Conservation (phyloP, 805 yeast species). For the Teunomyces lycoperdinae region DNA sequence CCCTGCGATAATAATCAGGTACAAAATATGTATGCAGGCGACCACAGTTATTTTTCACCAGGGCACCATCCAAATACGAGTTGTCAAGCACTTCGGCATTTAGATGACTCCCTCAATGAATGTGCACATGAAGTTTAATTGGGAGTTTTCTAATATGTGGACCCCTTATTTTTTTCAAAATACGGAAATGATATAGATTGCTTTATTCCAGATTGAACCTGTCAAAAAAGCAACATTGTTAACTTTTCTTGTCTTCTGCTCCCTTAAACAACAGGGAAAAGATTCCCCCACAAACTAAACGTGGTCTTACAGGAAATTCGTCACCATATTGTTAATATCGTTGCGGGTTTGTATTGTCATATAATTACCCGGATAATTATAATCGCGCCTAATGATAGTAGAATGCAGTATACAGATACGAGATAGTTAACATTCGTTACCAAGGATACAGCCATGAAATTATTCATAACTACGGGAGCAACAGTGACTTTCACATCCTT, state of each 20-base stretch:
- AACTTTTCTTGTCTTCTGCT: not conserved
- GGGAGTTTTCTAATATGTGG: too few species aligned
- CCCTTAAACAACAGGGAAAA: not conserved
- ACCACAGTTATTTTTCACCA: not conserved
- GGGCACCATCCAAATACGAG: not conserved
- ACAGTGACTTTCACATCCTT: conserved; percentile 75
- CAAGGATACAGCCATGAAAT: not conserved
- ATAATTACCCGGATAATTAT: not conserved
- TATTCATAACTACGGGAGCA: conserved; percentile 85
- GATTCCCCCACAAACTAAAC: not conserved
- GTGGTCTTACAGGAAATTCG: not conserved
- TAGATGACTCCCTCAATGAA: not conserved
- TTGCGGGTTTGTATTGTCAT: not conserved
- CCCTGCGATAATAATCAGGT: not conserved
- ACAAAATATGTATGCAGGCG: not conserved
- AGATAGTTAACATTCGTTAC: not conserved
- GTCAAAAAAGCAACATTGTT: not conserved
- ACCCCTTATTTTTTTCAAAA: too few species aligned
- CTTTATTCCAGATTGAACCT: too few species aligned
- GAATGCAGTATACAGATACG: not conserved
- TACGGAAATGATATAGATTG: too few species aligned
- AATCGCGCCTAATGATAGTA: not conserved
- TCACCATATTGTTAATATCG: not conserved
- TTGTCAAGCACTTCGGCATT: not conserved
- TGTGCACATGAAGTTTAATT: not conserved